Base-by-base conservation (phyloP, 2,329 filamentous ascomycete genomes). In the Fusarium staphyleae region DNA sequence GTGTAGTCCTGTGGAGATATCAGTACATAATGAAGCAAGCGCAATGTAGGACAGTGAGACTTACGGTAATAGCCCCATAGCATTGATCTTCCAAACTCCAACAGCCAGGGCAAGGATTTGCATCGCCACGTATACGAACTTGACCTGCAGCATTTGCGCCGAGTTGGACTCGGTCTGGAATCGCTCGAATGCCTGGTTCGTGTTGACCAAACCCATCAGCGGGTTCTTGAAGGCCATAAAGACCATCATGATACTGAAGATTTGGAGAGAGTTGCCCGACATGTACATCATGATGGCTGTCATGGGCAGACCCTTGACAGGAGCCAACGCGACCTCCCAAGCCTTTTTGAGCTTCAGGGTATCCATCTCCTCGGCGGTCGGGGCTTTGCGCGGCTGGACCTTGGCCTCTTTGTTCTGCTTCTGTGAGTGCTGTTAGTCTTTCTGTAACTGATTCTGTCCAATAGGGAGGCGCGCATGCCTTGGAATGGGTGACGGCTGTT, bases 231-330 rank as follows among this genome's bases (percentile, higher is more conserved):
- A 99, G 37, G 96, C 87, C 89, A 97, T 98, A 69, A 93, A 93
- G 14, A 98, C 93, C 93, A 98, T 99, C 91, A 98, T 98, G 76
- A 99, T 98, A 76, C 90, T 96, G 80, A 99, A 99, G 64, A 99
- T 98, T 74, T 99, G 95, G 39, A 99, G 85, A 57, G 91, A 92
- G 78, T 98, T 99, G 69, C 95, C 95, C 26, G 93, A 96, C 95
- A 99, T 99, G 83, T 99, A 99, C 92, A 98, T 98, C 87, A 97
- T 97, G 73, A 99, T 93, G 60, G 88, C 93, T 51, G 96, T 98
- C 95, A 99, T 99, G 52, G 95, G 95, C 39, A 99, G 81, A 72
- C 89, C 87, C 79, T 99, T 99, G 58, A 95, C 88, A 1, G 95
- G 95, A 2, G 89, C 93, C 40, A 99, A 85, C 34, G 95, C 93